Evolutionary conservation across 176 grass and related monocot genomes (phyloP).

Genomic region (Canna indica): DNA sequence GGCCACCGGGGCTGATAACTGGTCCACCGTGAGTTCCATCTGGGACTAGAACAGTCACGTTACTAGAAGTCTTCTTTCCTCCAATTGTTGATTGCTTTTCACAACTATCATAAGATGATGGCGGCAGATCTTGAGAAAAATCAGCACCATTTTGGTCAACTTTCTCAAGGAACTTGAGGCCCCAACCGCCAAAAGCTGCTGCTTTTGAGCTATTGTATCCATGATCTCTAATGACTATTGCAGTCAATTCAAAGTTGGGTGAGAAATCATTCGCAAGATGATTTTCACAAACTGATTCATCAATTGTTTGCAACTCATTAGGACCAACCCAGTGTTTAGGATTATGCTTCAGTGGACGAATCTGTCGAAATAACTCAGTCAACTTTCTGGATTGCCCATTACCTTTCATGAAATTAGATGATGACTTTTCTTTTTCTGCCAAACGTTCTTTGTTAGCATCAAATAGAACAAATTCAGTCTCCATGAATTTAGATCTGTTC

Average conservation of each 20-base stretch:
- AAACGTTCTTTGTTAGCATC: slow-evolving; percentile 13
- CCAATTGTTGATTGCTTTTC: slow-evolving; percentile 14
- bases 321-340: slow-evolving; percentile 5
- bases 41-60: slow-evolving; percentile 30
- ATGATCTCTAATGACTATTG: slow-evolving; percentile 27
- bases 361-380: slow-evolving; percentile 20
- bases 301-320: slow-evolving; percentile 11
- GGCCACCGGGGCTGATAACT: slow-evolving; percentile 1
- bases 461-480: slow-evolving; percentile 38
- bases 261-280: slow-evolving; percentile 5
- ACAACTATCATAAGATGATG: background rate
- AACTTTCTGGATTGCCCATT: slow-evolving; percentile 18
- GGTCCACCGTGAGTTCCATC: slow-evolving; percentile 35
- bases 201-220: slow-evolving; percentile 15
- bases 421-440: background rate
- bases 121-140: background rate
- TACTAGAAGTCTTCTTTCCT: background rate
- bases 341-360: slow-evolving; percentile 8
- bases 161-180: slow-evolving; percentile 39
- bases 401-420: background rate
- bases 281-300: slow-evolving; percentile 15
- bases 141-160: slow-evolving; percentile 6
- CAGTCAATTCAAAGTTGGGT: slow-evolving; percentile 24
- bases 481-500: slow-evolving; percentile 16
- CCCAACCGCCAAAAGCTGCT: slow-evolving; percentile 30